Evolutionary conservation across 352 stramenopile species (phyloP).

Genomic region (Globisporangium sylvaticum): DNA sequence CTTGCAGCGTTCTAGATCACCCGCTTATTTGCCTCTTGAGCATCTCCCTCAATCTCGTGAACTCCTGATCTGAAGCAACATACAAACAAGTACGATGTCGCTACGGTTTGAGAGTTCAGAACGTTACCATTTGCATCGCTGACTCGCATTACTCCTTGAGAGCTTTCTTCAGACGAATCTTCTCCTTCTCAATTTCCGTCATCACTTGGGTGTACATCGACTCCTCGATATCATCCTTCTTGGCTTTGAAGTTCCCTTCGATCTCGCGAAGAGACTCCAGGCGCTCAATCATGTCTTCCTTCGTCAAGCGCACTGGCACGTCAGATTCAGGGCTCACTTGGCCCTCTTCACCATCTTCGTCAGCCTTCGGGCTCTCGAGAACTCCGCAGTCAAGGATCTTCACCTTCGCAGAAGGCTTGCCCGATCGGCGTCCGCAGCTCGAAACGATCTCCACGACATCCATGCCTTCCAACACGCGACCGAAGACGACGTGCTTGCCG

Average conservation of each 20-base stretch:
- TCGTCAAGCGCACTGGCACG: constrained; percentile 32
- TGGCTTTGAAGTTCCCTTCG: constrained; percentile 47
- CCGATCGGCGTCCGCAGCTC: constrained; percentile 77
- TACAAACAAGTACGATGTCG: not conserved
- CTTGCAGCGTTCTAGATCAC: too few relatives aligned
- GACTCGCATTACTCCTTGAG: constrained; percentile 31
- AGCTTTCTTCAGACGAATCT: constrained; percentile 52
- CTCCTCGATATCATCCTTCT: constrained; percentile 57
- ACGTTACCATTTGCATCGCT: not conserved
- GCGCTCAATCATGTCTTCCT: constrained; percentile 59
- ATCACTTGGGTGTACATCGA: constrained; percentile 64
- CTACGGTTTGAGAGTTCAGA: not conserved
- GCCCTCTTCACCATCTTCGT: constrained; percentile 12
- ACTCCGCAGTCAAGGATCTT: constrained; percentile 90
- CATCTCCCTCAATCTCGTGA: too few relatives aligned
- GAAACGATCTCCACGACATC: constrained; percentile 91
- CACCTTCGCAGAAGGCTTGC: constrained; percentile 83
- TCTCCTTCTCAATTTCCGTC: constrained; percentile 66
- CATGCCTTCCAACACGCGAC: constrained; percentile 85
- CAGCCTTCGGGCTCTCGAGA: constrained; percentile 19
- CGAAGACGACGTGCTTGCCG: constrained; percentile 96
- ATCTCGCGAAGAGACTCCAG: constrained; percentile 61
- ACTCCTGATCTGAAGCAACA: not conserved
- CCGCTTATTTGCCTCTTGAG: too few relatives aligned
- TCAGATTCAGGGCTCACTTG: constrained; percentile 7